These are phyloP conservation scores for Podila verticillata DNA, from an alignment of 192 early-diverging fungal genomes.

Conservation along the genomic window DNA sequence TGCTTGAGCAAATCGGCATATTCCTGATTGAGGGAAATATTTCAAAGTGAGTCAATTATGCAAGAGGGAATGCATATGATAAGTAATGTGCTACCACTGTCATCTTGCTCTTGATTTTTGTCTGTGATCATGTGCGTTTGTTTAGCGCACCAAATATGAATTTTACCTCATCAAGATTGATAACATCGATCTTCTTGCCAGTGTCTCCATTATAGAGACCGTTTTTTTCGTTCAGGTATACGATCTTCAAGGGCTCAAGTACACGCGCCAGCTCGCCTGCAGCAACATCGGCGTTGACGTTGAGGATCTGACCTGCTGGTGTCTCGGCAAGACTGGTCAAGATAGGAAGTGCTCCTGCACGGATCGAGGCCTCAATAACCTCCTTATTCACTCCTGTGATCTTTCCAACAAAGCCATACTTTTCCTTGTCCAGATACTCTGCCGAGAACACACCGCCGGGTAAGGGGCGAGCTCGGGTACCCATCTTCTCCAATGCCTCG, in stretches of 20 bases:
- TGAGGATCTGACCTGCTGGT: slow-evolving; percentile 94
- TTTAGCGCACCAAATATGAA: background rate
- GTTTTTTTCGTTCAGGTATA: slow-evolving; percentile 98
- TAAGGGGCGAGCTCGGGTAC: slow-evolving; percentile 96
- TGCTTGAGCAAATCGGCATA: slow-evolving; percentile 95
- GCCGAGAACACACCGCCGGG: slow-evolving; percentile 96
- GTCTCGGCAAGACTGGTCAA: slow-evolving; percentile 96
- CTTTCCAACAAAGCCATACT: slow-evolving; percentile 94
- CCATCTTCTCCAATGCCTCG: slow-evolving; percentile 94
- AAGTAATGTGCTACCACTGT: background rate
- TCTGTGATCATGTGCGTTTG: too few species aligned
- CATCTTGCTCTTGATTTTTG: background rate
- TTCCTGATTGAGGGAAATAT: slow-evolving; percentile 67
- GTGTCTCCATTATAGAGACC: slow-evolving; percentile 95
- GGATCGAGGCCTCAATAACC: slow-evolving; percentile 92
- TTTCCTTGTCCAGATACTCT: slow-evolving; percentile 94
- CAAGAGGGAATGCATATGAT: background rate
- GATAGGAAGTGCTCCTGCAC: slow-evolving; percentile 95
- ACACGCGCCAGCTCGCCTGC: slow-evolving; percentile 97
- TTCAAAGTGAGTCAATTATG: slow-evolving; percentile 5
- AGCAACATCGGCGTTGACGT: slow-evolving; percentile 99
- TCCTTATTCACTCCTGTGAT: slow-evolving; percentile 93
- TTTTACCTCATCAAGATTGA: slow-evolving; percentile 95
- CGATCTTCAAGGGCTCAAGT: slow-evolving; percentile 96
- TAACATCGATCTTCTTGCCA: slow-evolving; percentile 95